Base-by-base conservation (phyloP, 495 filamentous ascomycete genomes). In the Collariella sp. region DNA sequence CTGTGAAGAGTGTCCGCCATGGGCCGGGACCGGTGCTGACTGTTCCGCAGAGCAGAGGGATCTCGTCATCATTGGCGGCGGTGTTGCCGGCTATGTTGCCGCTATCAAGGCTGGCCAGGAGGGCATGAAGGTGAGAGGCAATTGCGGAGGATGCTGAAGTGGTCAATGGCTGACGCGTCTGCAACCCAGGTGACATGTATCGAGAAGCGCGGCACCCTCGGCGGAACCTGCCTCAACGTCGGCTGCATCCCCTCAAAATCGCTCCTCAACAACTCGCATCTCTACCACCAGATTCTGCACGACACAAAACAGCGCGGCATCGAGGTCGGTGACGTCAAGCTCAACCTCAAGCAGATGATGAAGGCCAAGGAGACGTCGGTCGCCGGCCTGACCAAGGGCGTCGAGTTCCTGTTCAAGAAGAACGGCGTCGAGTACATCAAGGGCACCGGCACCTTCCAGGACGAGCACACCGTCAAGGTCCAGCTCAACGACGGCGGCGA, bases 211-310 rank as follows among this genome's bases (percentile, higher is more conserved):
- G 93, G 91, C 60, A 79, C 81, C 53, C 85, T 98, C 62, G 93
- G 93, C 61, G 93, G 93, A 65, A 98, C 93, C 59, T 98, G 93
- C 79, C 77, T 98, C 63, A 98, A 98, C 75, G 93, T 98, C 69
- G 93, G 93, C 73, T 98, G 93, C 75, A 98, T 98, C 65, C 93
- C 93, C 42, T 97, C 93, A 54, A 98, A 98, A 74, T 96, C 93
- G 44, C 88, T 98, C 62, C 88, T 98, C 69, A 97, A 98, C 84
- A 98, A 97, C 79, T 96, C 94, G 60, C 88, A 95, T 71, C 83
- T 98, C 49, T 97, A 97, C 81, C 93, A 98, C 79, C 86, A 90
- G 75, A 86, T 96, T 64, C 83, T 91, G 40, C 93, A 98, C 77
- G 93, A 98, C 76, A 89, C 87, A 49, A 96, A 97, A 78, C 84